Evolutionary conservation across 148 eudicot genomes (phyloP), one percentile per base, ranked within the genome.

Genomic region (Persicaria tinctoria): DNA sequence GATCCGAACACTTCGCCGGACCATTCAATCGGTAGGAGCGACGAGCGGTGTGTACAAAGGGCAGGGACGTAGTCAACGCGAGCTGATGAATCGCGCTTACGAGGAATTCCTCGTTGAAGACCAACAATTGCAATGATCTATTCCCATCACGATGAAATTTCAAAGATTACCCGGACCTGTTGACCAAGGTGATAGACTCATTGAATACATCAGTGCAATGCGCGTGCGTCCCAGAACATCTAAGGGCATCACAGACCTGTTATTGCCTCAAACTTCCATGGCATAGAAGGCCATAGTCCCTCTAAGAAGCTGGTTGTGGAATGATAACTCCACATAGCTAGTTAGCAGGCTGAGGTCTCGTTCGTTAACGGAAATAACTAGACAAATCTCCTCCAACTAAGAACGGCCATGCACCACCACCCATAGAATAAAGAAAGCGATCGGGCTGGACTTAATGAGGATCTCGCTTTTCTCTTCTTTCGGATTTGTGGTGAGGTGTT

Each of bases 51-150:
- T 32, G 38, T 32, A 32, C 2, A 32, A 32, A 32, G 38, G 38
- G 38, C 1, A 32, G 41, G 41, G 41, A 32, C 2, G 41, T 32
- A 32, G 41, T 32, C 41, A 32, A 32, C 41, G 41, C 41, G 41
- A 32, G 41, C 3, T 10, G 73, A 70, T 74, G 78, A 84, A 85
- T 82, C 83, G 79, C 79, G 81, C 85, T 82, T 84, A 82, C 79
- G 77, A 79, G 83, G 81, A 77, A 79, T 82, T 82, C 83, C 87
- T 82, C 81, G 79, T 84, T 84, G 53, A 82, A 82, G 85, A 80
- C 85, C 85, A 84, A 79, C 81, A 84, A 84, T 84, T 84, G 83
- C 87, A 82, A 84, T 79, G 79, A 77, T 82, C 85, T 79, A 82
- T 81, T 79, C 87, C 85, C 77, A 82, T 79, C 84, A 84, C 78